Conservation (phyloP, 495 filamentous ascomycete genomes). For the Chaetomidium leptoderma region DNA sequence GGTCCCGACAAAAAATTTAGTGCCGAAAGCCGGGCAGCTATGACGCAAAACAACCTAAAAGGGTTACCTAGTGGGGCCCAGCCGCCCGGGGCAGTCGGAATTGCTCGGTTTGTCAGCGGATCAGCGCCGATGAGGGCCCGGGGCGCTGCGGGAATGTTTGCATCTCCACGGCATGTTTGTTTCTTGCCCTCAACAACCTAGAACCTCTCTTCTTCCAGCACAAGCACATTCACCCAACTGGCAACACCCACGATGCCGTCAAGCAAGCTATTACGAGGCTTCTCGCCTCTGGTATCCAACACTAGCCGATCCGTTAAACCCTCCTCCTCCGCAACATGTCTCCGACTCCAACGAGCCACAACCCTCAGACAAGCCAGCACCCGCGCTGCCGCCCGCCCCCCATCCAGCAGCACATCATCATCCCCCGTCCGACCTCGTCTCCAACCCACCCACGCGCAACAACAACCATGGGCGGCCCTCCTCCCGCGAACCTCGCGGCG, state of each 20-base stretch:
- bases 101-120: slow-evolving; percentile 24
- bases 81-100: slow-evolving; percentile 15
- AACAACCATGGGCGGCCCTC: slow-evolving; percentile 9
- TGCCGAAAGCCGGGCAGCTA: slow-evolving; percentile 16
- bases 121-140: not conserved
- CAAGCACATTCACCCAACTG: not conserved
- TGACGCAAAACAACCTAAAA: slow-evolving; percentile 29
- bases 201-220: not conserved
- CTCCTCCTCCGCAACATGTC: slow-evolving; percentile 20
- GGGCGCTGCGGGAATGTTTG: slow-evolving; percentile 16
- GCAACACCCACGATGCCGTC: slow-evolving; percentile 22
- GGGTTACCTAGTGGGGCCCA: slow-evolving; percentile 1
- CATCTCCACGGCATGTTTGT: slow-evolving; percentile 1
- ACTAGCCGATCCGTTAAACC: slow-evolving; percentile 16
- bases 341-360: slow-evolving; percentile 19
- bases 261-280: slow-evolving; percentile 26
- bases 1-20: slow-evolving; percentile 13
- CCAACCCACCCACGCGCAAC: not conserved
- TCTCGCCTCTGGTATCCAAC: slow-evolving; percentile 27
- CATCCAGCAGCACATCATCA: slow-evolving; percentile 1
- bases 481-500: slow-evolving; percentile 37
- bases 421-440: slow-evolving; percentile 22
- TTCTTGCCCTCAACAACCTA: slow-evolving; percentile 13
- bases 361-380: slow-evolving; percentile 24
- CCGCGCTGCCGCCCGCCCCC: not conserved